Base-by-base conservation (phyloP, 2,329 filamentous ascomycete genomes). In the Leptographium galeiforme region DNA sequence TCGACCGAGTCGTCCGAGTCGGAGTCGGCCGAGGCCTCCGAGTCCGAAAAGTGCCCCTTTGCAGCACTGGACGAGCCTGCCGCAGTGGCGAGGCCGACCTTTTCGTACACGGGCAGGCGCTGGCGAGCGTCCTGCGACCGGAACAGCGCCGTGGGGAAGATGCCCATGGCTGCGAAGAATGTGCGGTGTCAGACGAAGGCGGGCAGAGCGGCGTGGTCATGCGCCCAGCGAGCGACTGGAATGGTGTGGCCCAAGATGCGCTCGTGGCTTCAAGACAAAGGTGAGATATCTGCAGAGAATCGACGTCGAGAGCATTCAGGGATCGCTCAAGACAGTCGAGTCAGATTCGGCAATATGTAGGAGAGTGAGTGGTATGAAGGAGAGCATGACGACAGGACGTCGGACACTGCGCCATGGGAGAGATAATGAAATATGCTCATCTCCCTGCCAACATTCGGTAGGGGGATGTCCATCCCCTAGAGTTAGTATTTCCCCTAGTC, bases 41-140 rank as follows among this genome's bases (percentile, higher is more conserved):
- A 71, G 57, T 77, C 72, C 3, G 76, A 78, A 53, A 68, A 70
- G 55, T 71, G 72, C 54, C 79, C 77, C 59, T 79, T 78, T 19
- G 62, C 68, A 2, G 68, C 61, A 6, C 59, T 57, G 8, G 61
- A 65, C 2, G 68, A 61, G 30, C 25, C 25, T 18, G 62, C 68
- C 2, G 68, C 61, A 6, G 59, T 56, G 8, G 61, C 66, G 2
- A 68, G 61, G 30, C 63, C 59, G 40, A 72, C 53, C 54, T 71
- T 71, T 57, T 75, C 72, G 63, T 79, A 79, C 12, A 78, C 59
- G 19, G 77, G 77, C 33, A 81, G 67, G 56, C 64, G 67, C 38
- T 62, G 61, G 51, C 67, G 72, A 51, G 67, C 63, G 58, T 73
- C 70, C 57, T 74, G 72, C 52, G 71, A 66, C 53, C 73, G 72